phyloP scores from a whole-genome alignment of 2,329 filamentous ascomycete genomes.

The Paecilomyces variotii region DNA sequence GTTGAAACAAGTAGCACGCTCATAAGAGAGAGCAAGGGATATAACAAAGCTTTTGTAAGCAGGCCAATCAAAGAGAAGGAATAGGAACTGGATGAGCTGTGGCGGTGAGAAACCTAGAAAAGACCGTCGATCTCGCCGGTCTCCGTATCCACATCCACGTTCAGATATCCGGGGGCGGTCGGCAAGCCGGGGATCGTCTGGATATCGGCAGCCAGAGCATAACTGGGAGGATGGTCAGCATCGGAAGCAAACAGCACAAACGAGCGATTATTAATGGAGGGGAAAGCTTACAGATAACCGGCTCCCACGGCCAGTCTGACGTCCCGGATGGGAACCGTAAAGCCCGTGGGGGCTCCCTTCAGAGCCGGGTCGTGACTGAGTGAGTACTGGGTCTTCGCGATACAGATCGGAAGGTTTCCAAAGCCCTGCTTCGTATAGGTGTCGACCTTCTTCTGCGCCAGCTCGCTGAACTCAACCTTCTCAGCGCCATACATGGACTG shows the following conservation, averaged over 20 bases:
- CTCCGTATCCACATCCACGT: conserved; percentile 74
- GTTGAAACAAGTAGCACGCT: neutral
- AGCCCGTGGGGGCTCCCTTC: conserved; percentile 91
- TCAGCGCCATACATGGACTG: conserved; percentile 90
- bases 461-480: conserved; percentile 83
- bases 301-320: conserved; percentile 90
- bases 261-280: neutral
- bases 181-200: conserved; percentile 96
- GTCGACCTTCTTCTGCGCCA: conserved; percentile 93
- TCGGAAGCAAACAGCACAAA: conserved; percentile 6
- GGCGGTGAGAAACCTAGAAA: conserved; percentile 42
- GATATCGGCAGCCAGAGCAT: conserved; percentile 91
- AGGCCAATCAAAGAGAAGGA: neutral
- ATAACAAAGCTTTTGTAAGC: neutral
- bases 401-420: conserved; percentile 85
- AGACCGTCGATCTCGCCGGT: conserved; percentile 83
- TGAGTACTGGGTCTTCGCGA: conserved; percentile 98
- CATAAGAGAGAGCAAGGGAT: neutral
- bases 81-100: conserved; percentile 32
- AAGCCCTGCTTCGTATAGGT: conserved; percentile 90
- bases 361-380: conserved; percentile 85
- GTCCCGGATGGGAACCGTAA: conserved; percentile 89
- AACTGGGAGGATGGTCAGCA: conserved; percentile 46
- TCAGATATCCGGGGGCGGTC: conserved; percentile 89
- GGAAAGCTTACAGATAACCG: conserved; percentile 66